Evolutionary conservation across 2,329 filamentous ascomycete species (phyloP).

Genomic region (Clarireedia monteithiana): DNA sequence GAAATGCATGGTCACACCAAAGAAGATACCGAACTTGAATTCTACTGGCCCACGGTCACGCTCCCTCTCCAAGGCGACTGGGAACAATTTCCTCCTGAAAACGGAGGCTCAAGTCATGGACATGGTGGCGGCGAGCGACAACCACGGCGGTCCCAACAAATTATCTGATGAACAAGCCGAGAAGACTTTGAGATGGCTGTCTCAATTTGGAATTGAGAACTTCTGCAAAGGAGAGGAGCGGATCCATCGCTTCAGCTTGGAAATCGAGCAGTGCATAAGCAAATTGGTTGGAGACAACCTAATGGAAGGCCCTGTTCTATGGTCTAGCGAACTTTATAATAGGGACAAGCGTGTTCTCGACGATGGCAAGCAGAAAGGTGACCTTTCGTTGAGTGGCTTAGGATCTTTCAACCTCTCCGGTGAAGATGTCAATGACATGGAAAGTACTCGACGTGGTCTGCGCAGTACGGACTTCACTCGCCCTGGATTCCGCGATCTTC

Average conservation of each 20-base stretch:
- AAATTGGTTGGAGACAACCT: conserved; percentile 81
- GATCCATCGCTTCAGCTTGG: conserved; percentile 87
- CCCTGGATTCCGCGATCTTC: conserved; percentile 48
- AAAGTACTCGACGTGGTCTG: conserved; percentile 26
- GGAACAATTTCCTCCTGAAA: conserved; percentile 59
- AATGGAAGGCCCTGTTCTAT: conserved; percentile 77
- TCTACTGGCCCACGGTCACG: conserved; percentile 32
- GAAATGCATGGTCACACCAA: conserved; percentile 76
- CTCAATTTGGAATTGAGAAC: conserved; percentile 76
- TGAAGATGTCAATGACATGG: conserved; percentile 31
- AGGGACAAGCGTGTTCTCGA: conserved; percentile 57
- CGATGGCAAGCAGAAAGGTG: conserved; percentile 40
- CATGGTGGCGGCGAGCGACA: conserved; percentile 71
- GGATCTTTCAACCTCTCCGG: conserved; percentile 40
- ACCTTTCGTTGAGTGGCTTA: conserved; percentile 39
- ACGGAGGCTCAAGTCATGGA: conserved; percentile 82
- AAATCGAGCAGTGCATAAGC: conserved; percentile 78
- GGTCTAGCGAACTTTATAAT: conserved; percentile 84
- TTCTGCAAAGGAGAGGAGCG: conserved; percentile 93
- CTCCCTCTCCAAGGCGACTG: conserved; percentile 24
- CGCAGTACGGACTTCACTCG: conserved; percentile 36
- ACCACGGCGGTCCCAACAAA: conserved; percentile 88
- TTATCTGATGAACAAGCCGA: conserved; percentile 92
- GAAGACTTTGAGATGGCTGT: conserved; percentile 74
- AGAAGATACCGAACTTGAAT: conserved; percentile 29